phyloP scores from a whole-genome alignment of 805 yeast species.

The Yueomyces sinensis region DNA sequence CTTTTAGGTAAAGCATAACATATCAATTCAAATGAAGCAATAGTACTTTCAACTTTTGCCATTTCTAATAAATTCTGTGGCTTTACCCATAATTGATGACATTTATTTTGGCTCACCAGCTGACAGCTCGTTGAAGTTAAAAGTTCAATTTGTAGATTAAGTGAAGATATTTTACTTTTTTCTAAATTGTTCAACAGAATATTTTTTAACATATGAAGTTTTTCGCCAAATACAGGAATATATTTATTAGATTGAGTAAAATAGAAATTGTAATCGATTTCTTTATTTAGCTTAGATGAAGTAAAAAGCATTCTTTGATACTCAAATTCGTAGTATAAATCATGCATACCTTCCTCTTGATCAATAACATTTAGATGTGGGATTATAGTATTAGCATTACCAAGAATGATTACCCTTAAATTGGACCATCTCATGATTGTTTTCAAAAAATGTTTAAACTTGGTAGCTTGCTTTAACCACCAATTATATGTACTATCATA shows the following conservation, averaged over 20 bases:
- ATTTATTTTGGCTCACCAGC: constrained; percentile 22
- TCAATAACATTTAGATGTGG: not conserved
- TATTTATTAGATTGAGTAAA: constrained; percentile 7
- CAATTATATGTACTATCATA: constrained; percentile 21
- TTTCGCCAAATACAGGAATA: constrained; percentile 6
- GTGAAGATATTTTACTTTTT: not conserved
- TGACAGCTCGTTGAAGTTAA: constrained; percentile 21
- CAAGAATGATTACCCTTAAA: constrained; percentile 24
- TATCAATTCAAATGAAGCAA: constrained; percentile 35
- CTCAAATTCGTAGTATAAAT: constrained; percentile 32
- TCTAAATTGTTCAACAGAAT: not conserved
- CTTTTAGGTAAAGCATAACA: constrained; percentile 20
- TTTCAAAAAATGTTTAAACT: constrained; percentile 25
- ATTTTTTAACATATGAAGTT: not conserved
- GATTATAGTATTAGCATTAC: constrained; percentile 10
- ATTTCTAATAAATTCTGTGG: constrained; percentile 19
- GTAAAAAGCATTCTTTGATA: constrained; percentile 16
- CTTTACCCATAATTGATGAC: constrained; percentile 40
- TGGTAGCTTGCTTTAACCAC: constrained; percentile 31
- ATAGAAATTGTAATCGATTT: constrained; percentile 1
- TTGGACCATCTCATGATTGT: constrained; percentile 20
- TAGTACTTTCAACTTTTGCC: constrained; percentile 2
- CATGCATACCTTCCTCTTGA: constrained; percentile 11
- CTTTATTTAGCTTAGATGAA: constrained; percentile 2
- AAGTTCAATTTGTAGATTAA: not conserved